Base-by-base conservation (phyloP, 1,284 basidiomycete species). In the Veloporphyrellus conicus region DNA sequence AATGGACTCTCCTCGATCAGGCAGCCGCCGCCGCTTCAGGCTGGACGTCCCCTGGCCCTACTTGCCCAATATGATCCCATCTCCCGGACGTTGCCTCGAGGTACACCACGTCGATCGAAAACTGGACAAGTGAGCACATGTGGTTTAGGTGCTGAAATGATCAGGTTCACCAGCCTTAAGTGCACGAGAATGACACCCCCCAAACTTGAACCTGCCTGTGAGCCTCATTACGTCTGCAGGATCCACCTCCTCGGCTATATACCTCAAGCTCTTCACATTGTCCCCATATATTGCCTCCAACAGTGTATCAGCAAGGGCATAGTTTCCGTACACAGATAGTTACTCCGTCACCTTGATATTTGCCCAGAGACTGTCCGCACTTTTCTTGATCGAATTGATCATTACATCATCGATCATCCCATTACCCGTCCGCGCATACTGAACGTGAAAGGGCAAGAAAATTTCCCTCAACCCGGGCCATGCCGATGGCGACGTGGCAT, bases 151-250 rank as follows among this genome's bases (percentile, higher is more conserved):
- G 4, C 10, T 29, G 28, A 29, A 29, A 29, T 29, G 28, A 10
- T 7, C 28, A 29, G 10, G 28, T 29, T 10, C 23, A 25, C 23
- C 23, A 25, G 23, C 5, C 8, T 25, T 8, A n/a, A n/a, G n/a
- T n/a, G n/a, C n/a, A n/a, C n/a, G n/a, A n/a, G n/a, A n/a, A n/a
- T n/a, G n/a, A n/a, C n/a, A n/a, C 10, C 23, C 23, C 56, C 43
- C 44, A 11, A 60, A 54, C 44, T 56, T 61, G 55, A 64, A 62
- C 4, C 80, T 81, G 6, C 79, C 81, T 14, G 78, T 69, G n/a
- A 81, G 72, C 12, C 65, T 71, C 79, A 83, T 83, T 22, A 81
- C 70, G 54, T 77, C 71, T 7, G 58, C 47, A 0, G 79, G 79
- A 54, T 83, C 81, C 45, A 75, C 68, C 42, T 48, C 48, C 22